These are phyloP conservation scores for Tilletia indica DNA, from an alignment of 1,284 basidiomycete species.

Conservation along the genomic window DNA sequence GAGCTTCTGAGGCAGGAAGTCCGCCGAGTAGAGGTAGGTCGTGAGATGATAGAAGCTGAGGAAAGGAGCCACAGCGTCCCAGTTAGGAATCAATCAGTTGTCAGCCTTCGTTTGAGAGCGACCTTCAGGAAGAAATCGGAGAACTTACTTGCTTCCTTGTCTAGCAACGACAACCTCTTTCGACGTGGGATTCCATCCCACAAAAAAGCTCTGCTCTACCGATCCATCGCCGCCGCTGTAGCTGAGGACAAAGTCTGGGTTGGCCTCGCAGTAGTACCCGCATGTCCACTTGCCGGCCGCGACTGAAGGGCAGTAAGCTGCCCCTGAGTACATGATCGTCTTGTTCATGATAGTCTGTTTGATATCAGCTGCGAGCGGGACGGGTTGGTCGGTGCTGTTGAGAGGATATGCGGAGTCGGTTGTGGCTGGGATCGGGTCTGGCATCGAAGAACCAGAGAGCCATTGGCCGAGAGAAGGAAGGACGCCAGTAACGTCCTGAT, in stretches of 20 bases:
- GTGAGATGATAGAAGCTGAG: not conserved
- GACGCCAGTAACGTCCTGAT: not conserved
- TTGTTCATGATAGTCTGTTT: not conserved
- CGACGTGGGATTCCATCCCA: slow-evolving; percentile 6
- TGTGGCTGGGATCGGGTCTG: not conserved
- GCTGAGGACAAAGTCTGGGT: not conserved
- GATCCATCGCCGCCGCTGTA: not conserved
- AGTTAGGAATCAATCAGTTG: not conserved
- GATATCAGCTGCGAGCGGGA: not conserved
- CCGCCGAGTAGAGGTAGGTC: not conserved
- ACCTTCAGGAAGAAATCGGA: not conserved
- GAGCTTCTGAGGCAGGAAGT: not conserved
- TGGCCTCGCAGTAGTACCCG: slow-evolving; percentile 1
- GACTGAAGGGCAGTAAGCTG: slow-evolving; percentile 10
- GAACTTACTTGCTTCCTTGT: not conserved
- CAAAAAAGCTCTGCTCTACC: not conserved
- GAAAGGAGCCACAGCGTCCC: not conserved
- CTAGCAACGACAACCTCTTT: slow-evolving; percentile 5
- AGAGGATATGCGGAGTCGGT: not conserved
- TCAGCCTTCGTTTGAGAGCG: not conserved
- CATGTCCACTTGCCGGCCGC: not conserved
- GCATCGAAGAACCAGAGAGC: not conserved
- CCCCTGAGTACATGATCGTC: not conserved
- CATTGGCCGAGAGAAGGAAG: not conserved
- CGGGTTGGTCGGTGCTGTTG: not conserved